phyloP scores from a whole-genome alignment of 441 rosid species.

The Pelargonium citronellum region DNA sequence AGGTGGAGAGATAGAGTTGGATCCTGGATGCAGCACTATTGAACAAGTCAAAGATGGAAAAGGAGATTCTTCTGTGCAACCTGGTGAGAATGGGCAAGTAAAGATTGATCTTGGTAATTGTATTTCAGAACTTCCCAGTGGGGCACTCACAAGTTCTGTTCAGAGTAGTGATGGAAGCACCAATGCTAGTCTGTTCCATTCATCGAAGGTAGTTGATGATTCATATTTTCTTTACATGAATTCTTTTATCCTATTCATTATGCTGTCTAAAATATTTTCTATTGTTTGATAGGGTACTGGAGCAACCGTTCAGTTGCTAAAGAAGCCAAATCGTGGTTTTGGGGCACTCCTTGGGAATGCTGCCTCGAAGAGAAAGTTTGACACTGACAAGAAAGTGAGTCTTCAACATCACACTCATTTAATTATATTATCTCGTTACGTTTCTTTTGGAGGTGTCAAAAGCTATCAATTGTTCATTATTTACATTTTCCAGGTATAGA shows the following conservation, averaged over 20 bases:
- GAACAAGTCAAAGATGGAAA: constrained; percentile 12
- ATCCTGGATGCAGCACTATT: constrained; percentile 21
- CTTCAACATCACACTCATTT: background rate
- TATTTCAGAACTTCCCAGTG: constrained; percentile 16
- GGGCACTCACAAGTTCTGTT: constrained; percentile 17
- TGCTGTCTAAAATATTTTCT: constrained; percentile 20
- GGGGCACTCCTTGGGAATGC: constrained; percentile 51
- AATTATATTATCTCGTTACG: background rate
- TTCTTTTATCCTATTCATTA: constrained; percentile 3
- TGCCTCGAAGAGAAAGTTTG: constrained; percentile 41
- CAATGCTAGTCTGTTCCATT: constrained; percentile 25
- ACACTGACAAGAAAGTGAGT: constrained; percentile 41
- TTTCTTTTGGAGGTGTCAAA: background rate
- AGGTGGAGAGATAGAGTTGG: constrained; percentile 19
- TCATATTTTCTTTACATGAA: constrained; percentile 12
- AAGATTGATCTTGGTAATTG: constrained; percentile 13
- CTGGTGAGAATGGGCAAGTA: constrained; percentile 23
- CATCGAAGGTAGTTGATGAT: constrained; percentile 33
- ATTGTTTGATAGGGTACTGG: constrained; percentile 39
- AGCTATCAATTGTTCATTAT: background rate
- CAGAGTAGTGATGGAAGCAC: constrained; percentile 27
- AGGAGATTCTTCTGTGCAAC: constrained; percentile 19
- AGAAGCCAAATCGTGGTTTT: constrained; percentile 54
- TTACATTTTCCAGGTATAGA: background rate
- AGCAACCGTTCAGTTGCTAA: constrained; percentile 45